Evolutionary conservation across 306 rosid species (phyloP).

Genomic region (Glycine tomentella): DNA sequence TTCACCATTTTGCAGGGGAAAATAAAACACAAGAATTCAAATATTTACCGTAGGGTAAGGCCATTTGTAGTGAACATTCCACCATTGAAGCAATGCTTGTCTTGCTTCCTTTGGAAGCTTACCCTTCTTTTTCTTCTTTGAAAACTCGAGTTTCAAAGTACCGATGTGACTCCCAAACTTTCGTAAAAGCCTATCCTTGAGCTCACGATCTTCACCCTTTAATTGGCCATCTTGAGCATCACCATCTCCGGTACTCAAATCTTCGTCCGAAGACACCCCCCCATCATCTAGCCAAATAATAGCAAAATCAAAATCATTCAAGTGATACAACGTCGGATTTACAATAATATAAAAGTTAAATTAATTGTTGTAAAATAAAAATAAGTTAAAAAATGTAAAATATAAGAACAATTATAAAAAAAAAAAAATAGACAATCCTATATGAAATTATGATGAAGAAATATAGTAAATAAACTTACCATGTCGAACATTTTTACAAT

Average conservation of each 20-base stretch:
- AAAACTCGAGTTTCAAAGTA: slow-evolving; percentile 77
- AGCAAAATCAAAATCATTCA: slow-evolving; percentile 23
- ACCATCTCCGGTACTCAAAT: slow-evolving; percentile 71
- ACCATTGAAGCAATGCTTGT: slow-evolving; percentile 83
- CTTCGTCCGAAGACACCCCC: slow-evolving; percentile 79
- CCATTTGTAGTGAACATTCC: slow-evolving; percentile 90
- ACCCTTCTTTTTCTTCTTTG: slow-evolving; percentile 93
- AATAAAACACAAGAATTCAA: neutral
- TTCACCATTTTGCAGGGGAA: neutral
- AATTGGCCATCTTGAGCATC: slow-evolving; percentile 66
- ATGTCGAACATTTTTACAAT: too few relatives aligned
- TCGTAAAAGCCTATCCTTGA: slow-evolving; percentile 81
- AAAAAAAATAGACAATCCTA: neutral
- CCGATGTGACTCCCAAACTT: slow-evolving; percentile 88
- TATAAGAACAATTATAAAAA: neutral
- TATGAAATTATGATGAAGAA: neutral
- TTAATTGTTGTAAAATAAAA: neutral
- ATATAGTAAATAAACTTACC: neutral
- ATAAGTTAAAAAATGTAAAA: neutral
- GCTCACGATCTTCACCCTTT: slow-evolving; percentile 73
- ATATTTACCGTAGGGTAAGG: slow-evolving; percentile 94
- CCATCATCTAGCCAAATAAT: slow-evolving; percentile 65
- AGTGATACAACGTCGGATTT: neutral
- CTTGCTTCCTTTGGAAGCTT: slow-evolving; percentile 97
- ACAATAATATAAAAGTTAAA: neutral